Evolutionary conservation across 2,329 filamentous ascomycete species (phyloP).

Genomic region (Hyphodiscus sp.): DNA sequence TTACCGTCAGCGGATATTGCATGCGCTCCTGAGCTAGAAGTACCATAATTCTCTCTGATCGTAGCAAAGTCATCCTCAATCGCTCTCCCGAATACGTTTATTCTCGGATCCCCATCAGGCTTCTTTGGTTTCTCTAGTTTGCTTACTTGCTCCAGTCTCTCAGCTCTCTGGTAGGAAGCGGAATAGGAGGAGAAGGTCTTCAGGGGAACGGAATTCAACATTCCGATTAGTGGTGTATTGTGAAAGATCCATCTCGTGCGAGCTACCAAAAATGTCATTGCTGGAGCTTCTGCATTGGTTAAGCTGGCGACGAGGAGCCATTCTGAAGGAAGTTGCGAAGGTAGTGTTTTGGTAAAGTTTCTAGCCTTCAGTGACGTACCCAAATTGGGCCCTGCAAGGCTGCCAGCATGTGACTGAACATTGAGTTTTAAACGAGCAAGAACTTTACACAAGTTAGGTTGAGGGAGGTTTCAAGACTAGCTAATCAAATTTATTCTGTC

Average conservation of each 20-base stretch:
- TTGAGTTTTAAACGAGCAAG: not conserved
- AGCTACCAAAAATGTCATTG: slow-evolving; percentile 24
- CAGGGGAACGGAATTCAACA: slow-evolving; percentile 2
- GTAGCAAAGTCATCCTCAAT: slow-evolving; percentile 57
- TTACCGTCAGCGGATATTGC: slow-evolving; percentile 1
- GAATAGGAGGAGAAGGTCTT: not conserved
- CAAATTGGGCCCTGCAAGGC: not conserved
- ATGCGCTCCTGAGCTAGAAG: not conserved
- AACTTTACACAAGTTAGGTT: no score
- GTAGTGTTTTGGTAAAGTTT: slow-evolving; percentile 9
- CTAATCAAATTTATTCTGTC: not conserved
- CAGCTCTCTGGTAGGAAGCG: slow-evolving; percentile 2
- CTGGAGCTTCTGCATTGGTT: slow-evolving; percentile 21
- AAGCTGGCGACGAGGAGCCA: slow-evolving; percentile 8
- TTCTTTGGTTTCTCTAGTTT: slow-evolving; percentile 7
- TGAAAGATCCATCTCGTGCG: slow-evolving; percentile 21
- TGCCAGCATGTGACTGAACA: slow-evolving; percentile 17
- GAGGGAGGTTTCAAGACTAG: no score
- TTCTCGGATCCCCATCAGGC: slow-evolving; percentile 37
- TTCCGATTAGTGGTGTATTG: slow-evolving; percentile 11
- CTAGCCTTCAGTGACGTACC: slow-evolving; percentile 23
- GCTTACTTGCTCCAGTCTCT: no score
- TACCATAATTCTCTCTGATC: slow-evolving; percentile 51
- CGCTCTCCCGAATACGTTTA: slow-evolving; percentile 43
- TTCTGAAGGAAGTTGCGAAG: slow-evolving; percentile 12